phyloP scores from a whole-genome alignment of 2,329 filamentous ascomycete species.

The Venturia pyrina region DNA sequence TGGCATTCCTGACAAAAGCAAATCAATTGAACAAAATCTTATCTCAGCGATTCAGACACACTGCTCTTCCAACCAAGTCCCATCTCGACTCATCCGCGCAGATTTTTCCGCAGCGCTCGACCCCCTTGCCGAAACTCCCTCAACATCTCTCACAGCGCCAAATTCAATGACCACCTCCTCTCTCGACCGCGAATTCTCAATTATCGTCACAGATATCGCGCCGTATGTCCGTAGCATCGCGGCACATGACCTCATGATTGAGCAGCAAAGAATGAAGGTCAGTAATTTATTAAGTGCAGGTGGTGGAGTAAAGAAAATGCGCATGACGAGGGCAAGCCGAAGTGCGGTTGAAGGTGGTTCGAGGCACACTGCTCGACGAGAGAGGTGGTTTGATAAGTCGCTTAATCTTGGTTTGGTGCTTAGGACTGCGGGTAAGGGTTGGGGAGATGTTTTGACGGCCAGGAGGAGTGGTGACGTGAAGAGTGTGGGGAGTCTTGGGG shows the following conservation, averaged over 20 bases:
- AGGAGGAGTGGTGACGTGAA: background rate
- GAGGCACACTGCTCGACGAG: conserved; percentile 55
- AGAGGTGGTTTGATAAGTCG: conserved; percentile 57
- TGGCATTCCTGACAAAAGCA: background rate
- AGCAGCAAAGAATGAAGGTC: conserved; percentile 54
- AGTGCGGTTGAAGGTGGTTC: conserved; percentile 68
- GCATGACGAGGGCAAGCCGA: conserved; percentile 64
- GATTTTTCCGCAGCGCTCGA: conserved; percentile 42
- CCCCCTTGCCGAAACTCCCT: conserved; percentile 34
- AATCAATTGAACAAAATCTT: background rate
- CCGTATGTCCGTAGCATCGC: conserved; percentile 86
- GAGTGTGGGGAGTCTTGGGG: background rate
- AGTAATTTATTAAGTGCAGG: conserved; percentile 54
- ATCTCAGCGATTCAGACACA: background rate
- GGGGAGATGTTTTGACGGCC: background rate
- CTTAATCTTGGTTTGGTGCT: conserved; percentile 43
- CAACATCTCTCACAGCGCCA: conserved; percentile 22
- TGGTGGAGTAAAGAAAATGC: conserved; percentile 45
- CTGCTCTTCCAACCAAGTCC: background rate
- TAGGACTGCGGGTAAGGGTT: background rate
- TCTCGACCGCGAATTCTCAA: conserved; percentile 60
- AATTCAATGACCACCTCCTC: conserved; percentile 55
- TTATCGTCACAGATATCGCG: conserved; percentile 67
- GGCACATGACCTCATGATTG: conserved; percentile 60
- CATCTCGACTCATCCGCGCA: conserved; percentile 21